These are phyloP conservation scores for Starmerella gropengiesseri DNA, from an alignment of 805 yeast genomes.

Conservation along the genomic window DNA sequence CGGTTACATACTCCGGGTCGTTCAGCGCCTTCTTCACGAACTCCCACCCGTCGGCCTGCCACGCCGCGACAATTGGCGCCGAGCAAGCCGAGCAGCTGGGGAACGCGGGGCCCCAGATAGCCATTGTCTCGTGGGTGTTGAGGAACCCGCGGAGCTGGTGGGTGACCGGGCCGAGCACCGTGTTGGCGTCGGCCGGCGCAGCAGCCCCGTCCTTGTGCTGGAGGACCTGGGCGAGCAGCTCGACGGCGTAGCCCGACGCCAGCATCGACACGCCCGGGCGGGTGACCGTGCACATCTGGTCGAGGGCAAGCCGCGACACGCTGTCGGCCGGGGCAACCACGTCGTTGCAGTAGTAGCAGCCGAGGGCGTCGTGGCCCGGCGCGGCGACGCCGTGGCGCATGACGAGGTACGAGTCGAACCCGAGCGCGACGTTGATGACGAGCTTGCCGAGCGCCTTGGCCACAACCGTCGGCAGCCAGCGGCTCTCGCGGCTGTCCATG, in stretches of 20 bases:
- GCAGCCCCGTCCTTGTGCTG: constrained; percentile 50
- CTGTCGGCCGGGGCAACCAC: constrained; percentile 90
- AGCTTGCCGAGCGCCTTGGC: constrained; percentile 56
- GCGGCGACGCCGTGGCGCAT: constrained; percentile 72
- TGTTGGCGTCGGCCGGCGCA: constrained; percentile 34
- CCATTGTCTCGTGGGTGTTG: constrained; percentile 50
- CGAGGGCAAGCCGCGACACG: constrained; percentile 75
- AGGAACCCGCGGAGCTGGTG: constrained; percentile 89
- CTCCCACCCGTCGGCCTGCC: constrained; percentile 55
- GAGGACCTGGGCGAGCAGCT: constrained; percentile 58
- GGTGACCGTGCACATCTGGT: constrained; percentile 98
- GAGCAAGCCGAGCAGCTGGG: constrained; percentile 84
- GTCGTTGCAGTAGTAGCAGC: constrained; percentile 94
- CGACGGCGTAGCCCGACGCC: constrained; percentile 82
- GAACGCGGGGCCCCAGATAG: constrained; percentile 62
- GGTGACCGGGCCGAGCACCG: constrained; percentile 60
- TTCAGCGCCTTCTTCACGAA: constrained; percentile 64
- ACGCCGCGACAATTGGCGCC: constrained; percentile 42
- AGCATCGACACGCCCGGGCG: constrained; percentile 89
- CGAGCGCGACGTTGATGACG: constrained; percentile 86
- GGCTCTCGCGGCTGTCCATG: constrained; percentile 89
- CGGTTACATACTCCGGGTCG: constrained; percentile 57
- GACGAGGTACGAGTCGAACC: constrained; percentile 85
- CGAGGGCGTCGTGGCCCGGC: constrained; percentile 37
- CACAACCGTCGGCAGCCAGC: constrained; percentile 94